A percentile compares a stretch with the other conserved stretches of the same genome.
phyloP scores from a whole-genome alignment of 1,284 basidiomycete species.

The Puccinia novopanici region DNA sequence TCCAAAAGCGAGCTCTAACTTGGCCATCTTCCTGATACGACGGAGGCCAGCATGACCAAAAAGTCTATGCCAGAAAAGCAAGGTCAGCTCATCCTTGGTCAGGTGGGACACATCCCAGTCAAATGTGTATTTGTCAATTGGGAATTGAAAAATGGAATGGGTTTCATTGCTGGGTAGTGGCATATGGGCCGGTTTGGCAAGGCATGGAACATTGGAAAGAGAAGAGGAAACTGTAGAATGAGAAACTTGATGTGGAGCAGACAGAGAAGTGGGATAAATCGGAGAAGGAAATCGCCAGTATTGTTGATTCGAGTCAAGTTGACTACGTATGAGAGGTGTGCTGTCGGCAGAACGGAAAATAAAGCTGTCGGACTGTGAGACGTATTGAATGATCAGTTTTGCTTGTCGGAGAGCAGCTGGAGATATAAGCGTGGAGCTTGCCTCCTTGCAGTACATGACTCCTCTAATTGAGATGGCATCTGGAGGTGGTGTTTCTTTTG shows the following conservation, averaged over 20 bases:
- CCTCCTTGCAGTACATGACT: slow-evolving; percentile 5
- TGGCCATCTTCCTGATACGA: no score
- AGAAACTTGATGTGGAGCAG: no score
- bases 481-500: no score
- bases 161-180: not conserved
- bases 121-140: not conserved
- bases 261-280: not conserved
- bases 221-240: not conserved
- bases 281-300: not conserved
- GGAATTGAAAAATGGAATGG: not conserved
- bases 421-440: not conserved
- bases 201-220: not conserved
- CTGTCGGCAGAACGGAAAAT: not conserved
- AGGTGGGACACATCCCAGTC: not conserved
- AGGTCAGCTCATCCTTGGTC: not conserved
- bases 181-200: not conserved
- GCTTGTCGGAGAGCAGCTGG: not conserved
- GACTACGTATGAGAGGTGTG: not conserved
- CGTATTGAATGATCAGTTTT: not conserved
- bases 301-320: not conserved
- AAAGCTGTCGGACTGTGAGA: not conserved
- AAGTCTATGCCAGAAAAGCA: no score
- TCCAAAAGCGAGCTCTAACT: no score
- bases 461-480: not conserved
- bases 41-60: no score